Evolutionary conservation across 1,139 yeast genomes (phyloP).

Genomic region (Eremothecium coryli): DNA sequence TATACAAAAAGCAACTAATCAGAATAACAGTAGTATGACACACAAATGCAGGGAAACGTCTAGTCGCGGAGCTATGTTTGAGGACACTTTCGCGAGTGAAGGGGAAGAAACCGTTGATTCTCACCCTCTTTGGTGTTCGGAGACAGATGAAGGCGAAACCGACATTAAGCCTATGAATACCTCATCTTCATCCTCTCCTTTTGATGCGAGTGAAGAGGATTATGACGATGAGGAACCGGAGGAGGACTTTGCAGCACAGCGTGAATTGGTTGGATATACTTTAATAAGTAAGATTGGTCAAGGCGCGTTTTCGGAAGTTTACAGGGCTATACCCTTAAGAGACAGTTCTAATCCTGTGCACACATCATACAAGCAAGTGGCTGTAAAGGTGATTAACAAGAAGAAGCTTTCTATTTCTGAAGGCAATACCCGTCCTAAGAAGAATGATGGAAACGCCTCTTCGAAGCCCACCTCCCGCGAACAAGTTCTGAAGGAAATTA

Average conservation of each 20-base stretch:
- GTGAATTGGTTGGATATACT: constrained; percentile 25
- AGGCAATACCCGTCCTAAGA: constrained; percentile 12
- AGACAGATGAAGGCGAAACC: no score
- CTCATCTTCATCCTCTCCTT: no score
- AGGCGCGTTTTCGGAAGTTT: constrained; percentile 88
- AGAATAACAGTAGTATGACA: no score
- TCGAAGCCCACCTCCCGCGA: constrained; percentile 27
- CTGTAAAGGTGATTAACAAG: constrained; percentile 79
- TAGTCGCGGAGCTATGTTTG: no score
- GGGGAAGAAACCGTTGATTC: no score
- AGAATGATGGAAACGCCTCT: constrained; percentile 10
- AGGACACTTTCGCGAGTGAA: no score
- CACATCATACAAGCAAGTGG: constrained; percentile 34
- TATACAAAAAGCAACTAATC: no score
- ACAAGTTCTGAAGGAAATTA: constrained; percentile 68
- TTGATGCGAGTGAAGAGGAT: no score
- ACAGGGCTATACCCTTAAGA: constrained; percentile 42
- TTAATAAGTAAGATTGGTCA: constrained; percentile 49
- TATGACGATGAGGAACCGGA: constrained; percentile 13
- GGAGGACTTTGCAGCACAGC: constrained; percentile 21
- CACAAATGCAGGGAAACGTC: no score
- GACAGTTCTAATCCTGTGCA: constrained; percentile 10
- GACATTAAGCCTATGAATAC: no score
- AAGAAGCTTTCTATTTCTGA: constrained; percentile 35
- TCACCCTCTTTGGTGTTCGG: no score